Base-by-base conservation (phyloP, 805 yeast genomes). In the Saccharomycopsis malanga region DNA sequence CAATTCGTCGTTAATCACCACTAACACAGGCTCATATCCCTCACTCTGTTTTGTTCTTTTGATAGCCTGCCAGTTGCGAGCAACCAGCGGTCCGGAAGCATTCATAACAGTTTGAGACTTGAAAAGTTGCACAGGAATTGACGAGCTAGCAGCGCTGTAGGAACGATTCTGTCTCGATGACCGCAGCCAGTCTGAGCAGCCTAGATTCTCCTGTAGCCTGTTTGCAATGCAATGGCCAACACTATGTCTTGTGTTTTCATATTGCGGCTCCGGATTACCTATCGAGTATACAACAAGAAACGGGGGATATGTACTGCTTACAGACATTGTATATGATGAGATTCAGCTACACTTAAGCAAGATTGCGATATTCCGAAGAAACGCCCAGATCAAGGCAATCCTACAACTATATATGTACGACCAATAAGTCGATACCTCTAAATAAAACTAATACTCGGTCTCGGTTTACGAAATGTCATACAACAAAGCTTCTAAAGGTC, bases 1-100 rank as follows among this genome's bases (percentile, higher is more conserved):
- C 39, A 88, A 60, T 54, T 89, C 97, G 60, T 89, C 97, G 59
- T 86, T 94, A 1, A 88, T 57, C 0, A 87, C 73, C 1, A 87
- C 50, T 36, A 50, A 35, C 24, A 42, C 35, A 4, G 53, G 46
- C 6, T 45, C 53, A 17, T 20, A 45, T 6, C 49, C 52, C 2
- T 42, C 37, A 17, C 10, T 29, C 9, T 23, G 27, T 32, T 45
- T 36, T 18, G 29, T 42, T n/a, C 37, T 24, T 35, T 35, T 40
- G 17, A 44, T 27, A 7, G 18, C 17, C 12, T 34, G 43, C 47
- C 49, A 49, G 15, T 41, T 46, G 21, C 40, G 23, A 14, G 42
- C 38, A 2, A 51, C 12, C 2, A 45, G 39, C 4, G 29, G 23
- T 4, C 54, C 54, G 12, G 52, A 47, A n/a, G 24, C 30, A 34